Percentiles rank a stretch among this genome's conserved stretches.
Conservation (phyloP, 2,329 filamentous ascomycete species). For the Penicillium sp. region DNA sequence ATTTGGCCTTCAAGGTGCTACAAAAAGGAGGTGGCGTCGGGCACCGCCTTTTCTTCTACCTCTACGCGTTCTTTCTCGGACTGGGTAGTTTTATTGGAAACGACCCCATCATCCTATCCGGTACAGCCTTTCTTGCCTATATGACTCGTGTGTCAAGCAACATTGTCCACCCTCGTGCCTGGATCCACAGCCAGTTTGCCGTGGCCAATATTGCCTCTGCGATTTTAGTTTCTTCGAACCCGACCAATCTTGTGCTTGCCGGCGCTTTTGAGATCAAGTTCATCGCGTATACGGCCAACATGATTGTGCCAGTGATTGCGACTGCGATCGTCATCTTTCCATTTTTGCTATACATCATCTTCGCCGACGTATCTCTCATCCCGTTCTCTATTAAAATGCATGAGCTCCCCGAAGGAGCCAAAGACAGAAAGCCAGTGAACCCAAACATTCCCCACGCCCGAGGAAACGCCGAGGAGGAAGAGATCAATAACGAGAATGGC, state of each 20-base stretch:
- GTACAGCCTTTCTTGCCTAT: slow-evolving; percentile 71
- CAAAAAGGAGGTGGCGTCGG: slow-evolving; percentile 66
- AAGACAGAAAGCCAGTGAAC: slow-evolving; percentile 60
- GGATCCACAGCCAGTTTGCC: slow-evolving; percentile 71
- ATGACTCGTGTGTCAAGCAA: slow-evolving; percentile 74
- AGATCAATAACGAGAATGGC: slow-evolving; percentile 50
- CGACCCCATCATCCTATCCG: slow-evolving; percentile 71
- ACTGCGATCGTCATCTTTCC: slow-evolving; percentile 68
- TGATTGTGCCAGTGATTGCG: slow-evolving; percentile 68
- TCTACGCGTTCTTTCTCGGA: slow-evolving; percentile 69
- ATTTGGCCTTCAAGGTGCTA: slow-evolving; percentile 66
- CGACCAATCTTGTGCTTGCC: slow-evolving; percentile 71
- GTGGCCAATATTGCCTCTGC: slow-evolving; percentile 71
- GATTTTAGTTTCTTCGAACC: slow-evolving; percentile 73
- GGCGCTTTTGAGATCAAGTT: slow-evolving; percentile 71
- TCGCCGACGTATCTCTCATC: slow-evolving; percentile 62
- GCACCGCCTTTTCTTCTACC: slow-evolving; percentile 66
- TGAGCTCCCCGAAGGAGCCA: slow-evolving; percentile 59
- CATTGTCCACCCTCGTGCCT: slow-evolving; percentile 66
- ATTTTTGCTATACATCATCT: slow-evolving; percentile 67
- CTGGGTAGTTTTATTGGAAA: slow-evolving; percentile 69
- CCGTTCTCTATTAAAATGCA: slow-evolving; percentile 66
- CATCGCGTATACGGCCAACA: slow-evolving; percentile 71
- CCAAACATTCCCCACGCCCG: slow-evolving; percentile 68
- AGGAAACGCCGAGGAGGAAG: slow-evolving; percentile 54